Evolutionary conservation across 352 stramenopile genomes (phyloP), one percentile per base, ranked within the genome.

Genomic region (Paralagenidium karlingii): DNA sequence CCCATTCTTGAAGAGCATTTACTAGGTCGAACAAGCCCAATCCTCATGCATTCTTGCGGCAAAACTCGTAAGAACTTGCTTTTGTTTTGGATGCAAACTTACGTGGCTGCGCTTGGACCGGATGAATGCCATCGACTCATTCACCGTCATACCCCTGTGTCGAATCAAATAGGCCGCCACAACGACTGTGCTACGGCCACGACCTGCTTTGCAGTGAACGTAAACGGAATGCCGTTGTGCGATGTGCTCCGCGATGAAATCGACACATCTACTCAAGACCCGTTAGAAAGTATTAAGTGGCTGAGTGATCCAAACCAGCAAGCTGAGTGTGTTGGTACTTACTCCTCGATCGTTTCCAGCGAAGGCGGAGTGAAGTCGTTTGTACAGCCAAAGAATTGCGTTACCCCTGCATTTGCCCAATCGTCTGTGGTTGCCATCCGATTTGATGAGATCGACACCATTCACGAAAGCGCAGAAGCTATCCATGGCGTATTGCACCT

Each of bases 151-250:
- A 6, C 36, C 46, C 36, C 65, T 69, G 53, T 81, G 49, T 19
- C 66, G 58, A 48, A 89, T 61, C 20, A 82, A 50, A 38, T 82
- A 89, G 5, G 71, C 75, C 18, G 83, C 51, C 18, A 86, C 71
- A 10, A 85, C 53, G 27, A 88, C 59, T 3, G 71, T 80, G 49
- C 75, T 85, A 43, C 75, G 64, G 3, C 75, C 75, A 5, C 75
- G 68, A 5, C 75, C 75, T 41, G 75, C 75, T 49, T 88, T 88
- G 54, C 75, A 88, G 49, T 88, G 75, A 38, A 88, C 68, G 51
- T 88, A 88, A 4, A 69, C 80, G 13, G 63, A 79, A 6, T 65
- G 49, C n/a, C 66, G 39, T 19, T 58, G 43, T 13, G 51, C 31
- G 26, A 84, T 49, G n/a, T 85, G 68, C 20, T 65, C 41, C 40